A percentile compares a stretch with the other conserved stretches of the same genome.
Evolutionary conservation across 768 basidiomycete genomes (phyloP).

Genomic region (Cyathus striatus): DNA sequence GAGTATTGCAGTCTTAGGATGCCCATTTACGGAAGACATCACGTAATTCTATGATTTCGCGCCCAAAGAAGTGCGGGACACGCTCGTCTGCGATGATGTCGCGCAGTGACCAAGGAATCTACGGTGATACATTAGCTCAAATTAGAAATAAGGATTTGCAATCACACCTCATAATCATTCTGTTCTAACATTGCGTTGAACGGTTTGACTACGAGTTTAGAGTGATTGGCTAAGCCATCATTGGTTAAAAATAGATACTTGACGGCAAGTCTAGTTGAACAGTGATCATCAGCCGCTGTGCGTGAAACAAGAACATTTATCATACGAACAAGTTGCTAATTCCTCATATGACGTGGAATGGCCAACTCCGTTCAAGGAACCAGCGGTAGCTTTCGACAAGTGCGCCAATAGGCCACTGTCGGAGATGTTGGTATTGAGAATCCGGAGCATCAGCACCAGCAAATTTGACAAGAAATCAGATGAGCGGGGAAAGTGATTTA

Average conservation of each 20-base stretch:
- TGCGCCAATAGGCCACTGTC: slow-evolving; percentile 90
- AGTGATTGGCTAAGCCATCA: slow-evolving; percentile 45
- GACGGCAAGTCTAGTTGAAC: slow-evolving; percentile 80
- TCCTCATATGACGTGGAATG: slow-evolving; percentile 88
- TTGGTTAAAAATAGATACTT: slow-evolving; percentile 86
- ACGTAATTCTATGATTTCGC: slow-evolving; percentile 72
- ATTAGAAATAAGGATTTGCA: background rate
- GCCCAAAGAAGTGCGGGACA: slow-evolving; percentile 69
- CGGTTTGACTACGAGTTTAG: slow-evolving; percentile 59
- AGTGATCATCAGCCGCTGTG: too few species aligned
- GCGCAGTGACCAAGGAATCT: slow-evolving; percentile 90
- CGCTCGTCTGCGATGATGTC: slow-evolving; percentile 85
- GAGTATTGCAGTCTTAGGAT: slow-evolving; percentile 75
- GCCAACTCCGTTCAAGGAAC: slow-evolving; percentile 83
- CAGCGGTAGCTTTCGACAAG: slow-evolving; percentile 90
- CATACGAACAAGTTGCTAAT: slow-evolving; percentile 68
- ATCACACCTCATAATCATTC: slow-evolving; percentile 85
- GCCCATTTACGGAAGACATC: slow-evolving; percentile 86
- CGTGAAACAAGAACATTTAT: too few species aligned
- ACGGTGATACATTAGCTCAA: slow-evolving; percentile 1
- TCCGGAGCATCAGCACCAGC: slow-evolving; percentile 78
- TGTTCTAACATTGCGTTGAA: slow-evolving; percentile 78
- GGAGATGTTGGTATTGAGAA: slow-evolving; percentile 85
- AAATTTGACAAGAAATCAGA: slow-evolving; percentile 93
- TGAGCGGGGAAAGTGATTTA: slow-evolving; percentile 38